Conservation (phyloP, 1,284 basidiomycete species). For the Puccinia triticina region DNA sequence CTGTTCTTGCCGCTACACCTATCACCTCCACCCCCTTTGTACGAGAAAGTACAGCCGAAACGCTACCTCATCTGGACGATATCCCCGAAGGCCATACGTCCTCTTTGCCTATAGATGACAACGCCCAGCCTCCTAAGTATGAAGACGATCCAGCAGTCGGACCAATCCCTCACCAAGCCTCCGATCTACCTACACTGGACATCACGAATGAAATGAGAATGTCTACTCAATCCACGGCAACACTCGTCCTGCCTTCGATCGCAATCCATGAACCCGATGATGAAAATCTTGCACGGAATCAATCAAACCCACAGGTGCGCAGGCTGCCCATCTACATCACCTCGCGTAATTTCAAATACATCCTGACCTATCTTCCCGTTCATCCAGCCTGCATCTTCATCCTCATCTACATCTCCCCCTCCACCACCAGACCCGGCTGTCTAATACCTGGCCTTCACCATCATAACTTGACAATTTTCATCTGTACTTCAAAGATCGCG, state of each 20-base stretch:
- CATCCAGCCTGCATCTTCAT: background rate
- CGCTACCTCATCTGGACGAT: background rate
- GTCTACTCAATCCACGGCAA: slow-evolving; percentile 11
- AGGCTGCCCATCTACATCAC: background rate
- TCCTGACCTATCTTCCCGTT: background rate
- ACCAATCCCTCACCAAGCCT: background rate
- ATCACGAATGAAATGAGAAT: slow-evolving; percentile 17
- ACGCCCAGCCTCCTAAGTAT: slow-evolving; percentile 8
- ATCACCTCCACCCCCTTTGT: background rate
- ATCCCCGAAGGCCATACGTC: too few species aligned
- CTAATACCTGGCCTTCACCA: background rate
- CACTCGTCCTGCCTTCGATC: slow-evolving; percentile 7
- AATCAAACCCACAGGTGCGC: background rate
- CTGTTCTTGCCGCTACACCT: slow-evolving; percentile 13
- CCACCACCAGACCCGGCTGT: background rate
- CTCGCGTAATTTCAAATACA: background rate
- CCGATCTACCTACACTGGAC: background rate
- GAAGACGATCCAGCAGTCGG: background rate
- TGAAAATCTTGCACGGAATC: background rate
- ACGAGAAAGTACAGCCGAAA: slow-evolving; percentile 2
- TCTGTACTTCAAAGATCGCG: background rate
- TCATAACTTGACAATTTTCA: too few species aligned
- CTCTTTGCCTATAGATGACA: background rate
- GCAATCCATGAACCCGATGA: background rate
- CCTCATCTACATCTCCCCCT: background rate